Conservation (phyloP, 345 rosid species). For the Citrus mangshanensis region DNA sequence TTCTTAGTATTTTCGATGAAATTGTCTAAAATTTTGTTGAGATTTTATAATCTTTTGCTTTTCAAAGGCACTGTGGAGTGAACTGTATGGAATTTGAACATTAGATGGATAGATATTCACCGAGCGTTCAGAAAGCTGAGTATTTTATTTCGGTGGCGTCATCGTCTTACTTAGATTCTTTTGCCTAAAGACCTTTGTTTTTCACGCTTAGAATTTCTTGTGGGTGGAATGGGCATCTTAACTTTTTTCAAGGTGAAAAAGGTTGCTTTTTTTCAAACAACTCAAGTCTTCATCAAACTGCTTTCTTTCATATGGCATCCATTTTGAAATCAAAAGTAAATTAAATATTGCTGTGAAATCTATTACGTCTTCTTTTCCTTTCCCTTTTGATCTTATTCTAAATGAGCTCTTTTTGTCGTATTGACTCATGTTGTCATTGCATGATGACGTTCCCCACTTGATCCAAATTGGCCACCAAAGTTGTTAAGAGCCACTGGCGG, state of each 20-base stretch:
- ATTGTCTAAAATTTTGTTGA: no score
- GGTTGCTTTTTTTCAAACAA: neutral
- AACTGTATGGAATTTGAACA: neutral
- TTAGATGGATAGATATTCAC: neutral
- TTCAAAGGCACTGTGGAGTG: neutral
- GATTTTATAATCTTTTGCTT: no score
- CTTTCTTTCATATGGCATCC: neutral
- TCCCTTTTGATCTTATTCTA: conserved; percentile 5
- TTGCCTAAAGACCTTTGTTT: neutral
- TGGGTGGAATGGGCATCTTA: conserved; percentile 1
- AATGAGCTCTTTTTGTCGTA: conserved; percentile 12
- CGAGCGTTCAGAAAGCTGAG: neutral
- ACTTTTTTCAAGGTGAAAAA: neutral
- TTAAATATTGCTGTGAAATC: neutral
- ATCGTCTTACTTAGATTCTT: no score
- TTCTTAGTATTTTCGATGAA: no score
- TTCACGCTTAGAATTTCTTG: neutral
- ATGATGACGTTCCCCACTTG: conserved; percentile 21
- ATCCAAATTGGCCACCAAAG: neutral
- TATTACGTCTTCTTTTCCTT: neutral
- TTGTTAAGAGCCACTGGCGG: neutral
- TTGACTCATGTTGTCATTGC: neutral
- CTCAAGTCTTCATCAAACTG: neutral
- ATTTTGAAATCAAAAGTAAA: neutral
- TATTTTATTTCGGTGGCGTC: neutral